Base-by-base conservation (phyloP, 179 eudicot species). In the Silene coronaria region DNA sequence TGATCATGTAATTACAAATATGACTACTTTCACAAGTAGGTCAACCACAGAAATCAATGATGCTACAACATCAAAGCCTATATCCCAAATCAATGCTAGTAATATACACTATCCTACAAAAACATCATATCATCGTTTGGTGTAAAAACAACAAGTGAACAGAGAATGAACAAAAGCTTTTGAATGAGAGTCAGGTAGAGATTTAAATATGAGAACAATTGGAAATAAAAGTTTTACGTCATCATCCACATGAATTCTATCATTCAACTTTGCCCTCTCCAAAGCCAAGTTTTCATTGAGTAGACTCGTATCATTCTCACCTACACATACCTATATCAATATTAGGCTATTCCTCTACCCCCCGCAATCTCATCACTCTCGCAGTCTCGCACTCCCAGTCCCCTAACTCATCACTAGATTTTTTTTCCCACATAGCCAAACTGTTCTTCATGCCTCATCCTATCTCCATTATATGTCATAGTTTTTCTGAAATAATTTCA, bases 21-120 rank as follows among this genome's bases (percentile, higher is more conserved):
- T 13, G 51, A 32, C 51, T n/a, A n/a, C n/a, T n/a, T n/a, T 26
- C 77, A 36, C 46, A 38, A 38, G 12, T 38, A 42, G 21, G 71
- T 46, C 27, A 76, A 76, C 36, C 26, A 76, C 38, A 24, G 4
- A 64, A 55, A 60, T 23, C 45, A 58, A 76, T 17, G 22, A 8
- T 55, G n/a, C 21, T 16, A 55, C 59, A 55, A 55, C 59, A 55
- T 55, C 59, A 16, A 55, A 55, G 59, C 59, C 51, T 11, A 42
- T 5, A 11, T 17, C 59, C 59, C 59, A n/a, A 1, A 55, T 9
- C 21, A 11, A 55, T 16, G 17, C 22, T n/a, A 6, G 7, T 5
- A 17, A 55, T 55, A 55, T 55, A 22, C 3, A 55, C 22, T 22
- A 55, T 55, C 5, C 12, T 55, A 55, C 59, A 55, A 55, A 6